Conservation (phyloP, 768 basidiomycete genomes). For the Kwoniella europaea region DNA sequence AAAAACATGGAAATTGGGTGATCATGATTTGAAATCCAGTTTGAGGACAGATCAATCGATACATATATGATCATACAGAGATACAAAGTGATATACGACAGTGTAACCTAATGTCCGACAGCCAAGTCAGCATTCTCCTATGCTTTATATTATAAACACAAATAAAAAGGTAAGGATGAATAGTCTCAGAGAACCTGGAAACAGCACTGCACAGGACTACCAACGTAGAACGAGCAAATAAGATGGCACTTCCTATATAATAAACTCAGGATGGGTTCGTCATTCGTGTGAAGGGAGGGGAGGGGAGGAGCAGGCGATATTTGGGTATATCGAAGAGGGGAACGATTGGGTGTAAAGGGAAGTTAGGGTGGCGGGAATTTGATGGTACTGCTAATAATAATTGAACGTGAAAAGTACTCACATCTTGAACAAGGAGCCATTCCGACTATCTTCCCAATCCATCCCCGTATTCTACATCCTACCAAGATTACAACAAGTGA, state of each 20-base stretch:
- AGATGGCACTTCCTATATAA: conserved; percentile 35
- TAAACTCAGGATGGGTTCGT: conserved; percentile 31
- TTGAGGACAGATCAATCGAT: neutral
- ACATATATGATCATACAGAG: neutral
- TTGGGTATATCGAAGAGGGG: neutral
- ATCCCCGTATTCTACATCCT: too few species aligned
- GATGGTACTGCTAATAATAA: too few species aligned
- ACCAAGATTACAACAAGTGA: too few species aligned
- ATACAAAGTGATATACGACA: neutral
- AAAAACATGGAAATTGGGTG: too few species aligned
- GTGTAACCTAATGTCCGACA: neutral
- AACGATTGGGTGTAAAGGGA: too few species aligned
- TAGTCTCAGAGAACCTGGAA: conserved; percentile 30
- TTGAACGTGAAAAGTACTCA: too few species aligned
- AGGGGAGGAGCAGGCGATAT: neutral
- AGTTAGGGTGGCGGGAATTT: too few species aligned
- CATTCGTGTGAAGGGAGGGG: conserved; percentile 11
- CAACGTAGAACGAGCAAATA: conserved; percentile 16
- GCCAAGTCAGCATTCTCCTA: neutral
- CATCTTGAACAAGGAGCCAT: too few species aligned
- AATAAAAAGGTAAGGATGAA: neutral
- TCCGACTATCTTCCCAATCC: too few species aligned
- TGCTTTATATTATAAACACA: neutral
- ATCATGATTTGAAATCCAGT: too few species aligned
- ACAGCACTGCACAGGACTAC: conserved; percentile 22